These are phyloP conservation scores for Coemansia sp. DNA, from an alignment of 192 early-diverging fungal species.

Conservation along the genomic window DNA sequence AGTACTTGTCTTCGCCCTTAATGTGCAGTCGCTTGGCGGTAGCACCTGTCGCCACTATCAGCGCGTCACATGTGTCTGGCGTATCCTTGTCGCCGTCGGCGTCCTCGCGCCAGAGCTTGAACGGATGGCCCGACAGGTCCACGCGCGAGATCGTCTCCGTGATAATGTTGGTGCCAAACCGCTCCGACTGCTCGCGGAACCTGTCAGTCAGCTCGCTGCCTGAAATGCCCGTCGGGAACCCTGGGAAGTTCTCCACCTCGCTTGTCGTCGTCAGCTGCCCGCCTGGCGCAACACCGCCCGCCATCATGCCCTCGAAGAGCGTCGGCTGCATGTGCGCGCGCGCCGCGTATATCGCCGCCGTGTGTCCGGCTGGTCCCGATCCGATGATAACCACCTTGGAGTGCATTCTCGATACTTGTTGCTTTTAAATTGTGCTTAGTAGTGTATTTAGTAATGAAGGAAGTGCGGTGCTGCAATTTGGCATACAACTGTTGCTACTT, in stretches of 20 bases:
- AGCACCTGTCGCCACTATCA: conserved; percentile 97
- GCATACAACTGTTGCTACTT: conserved; percentile 7
- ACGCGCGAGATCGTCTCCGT: conserved; percentile 90
- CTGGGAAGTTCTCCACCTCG: conserved; percentile 95
- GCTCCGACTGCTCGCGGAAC: conserved; percentile 82
- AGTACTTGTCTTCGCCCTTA: conserved; percentile 88
- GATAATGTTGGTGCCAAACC: conserved; percentile 83
- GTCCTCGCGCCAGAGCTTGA: conserved; percentile 87
- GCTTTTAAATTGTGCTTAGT: neutral
- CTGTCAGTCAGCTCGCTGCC: conserved; percentile 87
- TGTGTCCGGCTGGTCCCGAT: conserved; percentile 96
- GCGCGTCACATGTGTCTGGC: conserved; percentile 75
- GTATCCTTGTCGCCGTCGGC: conserved; percentile 64
- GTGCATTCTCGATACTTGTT: conserved; percentile 34
- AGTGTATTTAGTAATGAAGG: neutral
- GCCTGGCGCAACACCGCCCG: conserved; percentile 78
- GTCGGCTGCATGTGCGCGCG: conserved; percentile 92
- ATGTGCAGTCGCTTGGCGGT: conserved; percentile 93
- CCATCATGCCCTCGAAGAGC: conserved; percentile 96
- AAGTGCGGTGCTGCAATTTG: neutral
- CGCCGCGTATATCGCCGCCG: conserved; percentile 93
- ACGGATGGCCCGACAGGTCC: conserved; percentile 78
- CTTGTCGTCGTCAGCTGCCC: conserved; percentile 94
- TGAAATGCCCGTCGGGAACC: conserved; percentile 90
- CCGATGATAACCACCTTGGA: conserved; percentile 73